Evolutionary conservation across 148 eudicot genomes (phyloP), one percentile per base, ranked within the genome.

Genomic region (Chenopodium berlandieri): DNA sequence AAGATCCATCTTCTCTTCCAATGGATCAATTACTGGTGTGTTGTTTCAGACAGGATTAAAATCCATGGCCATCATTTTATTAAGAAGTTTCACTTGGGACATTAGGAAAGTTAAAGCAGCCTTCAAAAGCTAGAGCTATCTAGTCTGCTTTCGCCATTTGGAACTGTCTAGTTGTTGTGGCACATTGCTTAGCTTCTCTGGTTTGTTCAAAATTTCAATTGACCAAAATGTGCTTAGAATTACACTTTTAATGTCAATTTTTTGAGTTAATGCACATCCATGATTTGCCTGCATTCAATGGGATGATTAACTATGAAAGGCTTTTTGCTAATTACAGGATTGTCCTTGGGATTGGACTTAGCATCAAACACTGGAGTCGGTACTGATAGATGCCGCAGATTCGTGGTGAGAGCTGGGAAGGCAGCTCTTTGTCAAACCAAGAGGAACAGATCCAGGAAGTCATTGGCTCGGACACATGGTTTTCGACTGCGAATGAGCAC

Each of bases 391-490:
- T 75, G 90, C 81, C 88, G 86, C 14, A 83, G 90, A 9, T 83
- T 94, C 19, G 95, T 94, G 54, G 97, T 95, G 74, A 88, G 84
- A 78, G 95, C 99, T 48, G 84, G 83, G 67, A 92, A 92, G 86
- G 85, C 82, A 79, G 75, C 79, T 14, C 94, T 91, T 77, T 92
- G 97, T 84, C 98, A 87, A 86, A 94, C 98, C 50, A 94, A 93
- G 87, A 88, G 97, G 86, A 90, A 85, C 78, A 82, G 95, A 69
- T 93, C 98, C 16, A 82, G 95, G 75, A 94, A 93, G 86, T 94
- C 76, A 13, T 73, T 73, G 32, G 76, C 76, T 73, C 76, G 76
- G 34, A 73, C 76, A 73, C 76, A 73, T 73, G 76, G 76, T 73
- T 73, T 73, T 93, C 88, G 93, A 79, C 76, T 75, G 72, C 83